A percentile compares a stretch with the other conserved stretches of the same genome.
These are phyloP conservation scores for Boletus insuetus DNA, from an alignment of 768 basidiomycete genomes.

Conservation along the genomic window DNA sequence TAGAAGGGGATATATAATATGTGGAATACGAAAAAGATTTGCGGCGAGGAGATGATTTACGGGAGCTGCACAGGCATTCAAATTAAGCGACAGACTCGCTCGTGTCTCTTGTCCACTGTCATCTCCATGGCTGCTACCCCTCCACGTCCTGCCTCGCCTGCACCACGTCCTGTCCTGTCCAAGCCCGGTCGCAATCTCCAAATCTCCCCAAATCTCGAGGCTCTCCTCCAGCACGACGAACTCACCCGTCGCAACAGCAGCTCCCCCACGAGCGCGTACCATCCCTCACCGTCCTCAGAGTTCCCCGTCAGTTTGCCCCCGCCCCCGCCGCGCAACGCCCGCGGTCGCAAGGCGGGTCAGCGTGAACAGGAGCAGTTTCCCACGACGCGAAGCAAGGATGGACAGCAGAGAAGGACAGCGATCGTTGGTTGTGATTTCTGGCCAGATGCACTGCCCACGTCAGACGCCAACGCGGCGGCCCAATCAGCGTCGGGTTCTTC, in stretches of 20 bases:
- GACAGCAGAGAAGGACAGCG: constrained; percentile 10
- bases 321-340: constrained; percentile 33
- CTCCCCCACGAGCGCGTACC: constrained; percentile 20
- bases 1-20: too few species aligned
- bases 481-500: constrained; percentile 7
- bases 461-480: neutral
- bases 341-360: constrained; percentile 10
- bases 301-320: constrained; percentile 30
- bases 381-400: constrained; percentile 17
- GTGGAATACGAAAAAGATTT: neutral
- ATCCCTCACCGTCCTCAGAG: constrained; percentile 10
- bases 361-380: constrained; percentile 16
- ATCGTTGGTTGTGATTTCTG: constrained; percentile 23
- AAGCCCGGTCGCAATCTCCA: constrained; percentile 32
- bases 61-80: constrained; percentile 15
- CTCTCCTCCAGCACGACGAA: constrained; percentile 57
- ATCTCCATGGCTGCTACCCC: constrained; percentile 22
- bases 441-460: constrained; percentile 1
- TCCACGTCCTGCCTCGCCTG: constrained; percentile 22
- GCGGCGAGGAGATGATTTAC: neutral
- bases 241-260: constrained; percentile 35
- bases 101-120: neutral
- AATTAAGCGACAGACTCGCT: constrained; percentile 13
- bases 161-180: neutral
- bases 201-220: constrained; percentile 61